phyloP scores from a whole-genome alignment of 2,329 filamentous ascomycete species.

The Trematosphaeria pertusa region DNA sequence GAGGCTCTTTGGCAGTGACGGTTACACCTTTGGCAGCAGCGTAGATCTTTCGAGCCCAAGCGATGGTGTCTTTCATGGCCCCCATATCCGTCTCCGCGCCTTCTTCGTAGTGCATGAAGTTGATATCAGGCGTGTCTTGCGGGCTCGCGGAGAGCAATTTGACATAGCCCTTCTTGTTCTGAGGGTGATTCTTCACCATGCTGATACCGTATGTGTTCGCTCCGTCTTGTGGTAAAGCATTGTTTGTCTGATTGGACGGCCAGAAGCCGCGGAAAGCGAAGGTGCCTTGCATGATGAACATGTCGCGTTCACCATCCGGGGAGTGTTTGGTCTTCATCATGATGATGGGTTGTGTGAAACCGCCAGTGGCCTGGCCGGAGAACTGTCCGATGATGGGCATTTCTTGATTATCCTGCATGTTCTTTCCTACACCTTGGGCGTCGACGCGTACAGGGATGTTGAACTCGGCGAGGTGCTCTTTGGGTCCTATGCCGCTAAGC shows the following conservation, averaged over 20 bases:
- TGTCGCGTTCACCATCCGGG: slow-evolving; percentile 29
- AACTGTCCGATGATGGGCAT: slow-evolving; percentile 47
- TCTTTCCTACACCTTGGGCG: slow-evolving; percentile 62
- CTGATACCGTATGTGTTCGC: slow-evolving; percentile 28
- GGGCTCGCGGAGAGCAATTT: slow-evolving; percentile 65
- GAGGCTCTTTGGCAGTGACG: slow-evolving; percentile 55
- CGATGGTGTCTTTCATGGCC: slow-evolving; percentile 60
- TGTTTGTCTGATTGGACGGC: slow-evolving; percentile 27
- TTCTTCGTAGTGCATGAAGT: slow-evolving; percentile 38
- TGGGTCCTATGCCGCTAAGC: slow-evolving; percentile 66
- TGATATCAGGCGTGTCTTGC: slow-evolving; percentile 66
- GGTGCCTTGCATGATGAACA: slow-evolving; percentile 31
- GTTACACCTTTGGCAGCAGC: slow-evolving; percentile 31
- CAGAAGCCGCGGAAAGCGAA: slow-evolving; percentile 35
- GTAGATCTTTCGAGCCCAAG: slow-evolving; percentile 61
- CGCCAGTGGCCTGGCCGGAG: slow-evolving; percentile 5
- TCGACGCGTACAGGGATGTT: slow-evolving; percentile 61
- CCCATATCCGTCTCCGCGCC: slow-evolving; percentile 51
- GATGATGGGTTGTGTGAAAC: slow-evolving; percentile 23
- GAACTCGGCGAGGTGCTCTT: slow-evolving; percentile 57
- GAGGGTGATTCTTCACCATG: slow-evolving; percentile 66
- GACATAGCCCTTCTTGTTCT: slow-evolving; percentile 67
- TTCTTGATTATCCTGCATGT: slow-evolving; percentile 66
- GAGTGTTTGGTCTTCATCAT: slow-evolving; percentile 29
- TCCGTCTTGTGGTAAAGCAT: slow-evolving; percentile 18